Evolutionary conservation across 192 early-diverging fungal genomes (phyloP), one percentile per base, ranked within the genome.

Genomic region (Podila epigama): DNA sequence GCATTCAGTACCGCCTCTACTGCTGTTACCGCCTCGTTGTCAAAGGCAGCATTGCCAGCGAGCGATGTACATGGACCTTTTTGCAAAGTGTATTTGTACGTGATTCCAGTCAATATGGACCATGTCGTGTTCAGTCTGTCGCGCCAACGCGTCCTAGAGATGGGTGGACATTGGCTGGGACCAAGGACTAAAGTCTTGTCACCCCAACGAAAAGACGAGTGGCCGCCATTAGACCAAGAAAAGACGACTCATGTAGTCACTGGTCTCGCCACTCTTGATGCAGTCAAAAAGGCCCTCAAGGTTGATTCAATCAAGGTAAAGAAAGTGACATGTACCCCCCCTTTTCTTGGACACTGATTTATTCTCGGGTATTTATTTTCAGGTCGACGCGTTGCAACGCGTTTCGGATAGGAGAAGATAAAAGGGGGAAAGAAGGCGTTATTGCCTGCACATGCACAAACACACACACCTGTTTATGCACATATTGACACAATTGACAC

Each of bases 181-280:
- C 66, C 73, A 10, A 35, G 41, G 31, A 36, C 53, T 5, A 77
- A 77, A 16, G 39, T 63, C 10, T n/a, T 77, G 12, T 13, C 55
- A 3, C 73, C 58, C 1, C 58, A 55, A 0, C 60, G 27, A 8
- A 51, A 63, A 5, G 50, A 50, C 0, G 53, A 52, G 1, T 10
- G 57, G 31, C 73, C 60, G 3, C 35, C 51, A 1, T 28, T 77
- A 5, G 66, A 68, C 51, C 65, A 63, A 33, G 63, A 75, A 6
- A 40, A 42, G 2, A 77, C 73, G 12, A 68, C 73, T 9, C 73
- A 77, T 41, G 68, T 77, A 39, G 73, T 77, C 37, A 68, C 73
- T 1, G 50, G 54, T 3, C 22, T 77, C 5, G 29, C 73, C 0
- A 63, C 31, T 29, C 32, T 68, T 13, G 66, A 68, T 0, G 61